Base-by-base conservation (phyloP, 2,329 filamentous ascomycete species). In the Calycina herbarum region DNA sequence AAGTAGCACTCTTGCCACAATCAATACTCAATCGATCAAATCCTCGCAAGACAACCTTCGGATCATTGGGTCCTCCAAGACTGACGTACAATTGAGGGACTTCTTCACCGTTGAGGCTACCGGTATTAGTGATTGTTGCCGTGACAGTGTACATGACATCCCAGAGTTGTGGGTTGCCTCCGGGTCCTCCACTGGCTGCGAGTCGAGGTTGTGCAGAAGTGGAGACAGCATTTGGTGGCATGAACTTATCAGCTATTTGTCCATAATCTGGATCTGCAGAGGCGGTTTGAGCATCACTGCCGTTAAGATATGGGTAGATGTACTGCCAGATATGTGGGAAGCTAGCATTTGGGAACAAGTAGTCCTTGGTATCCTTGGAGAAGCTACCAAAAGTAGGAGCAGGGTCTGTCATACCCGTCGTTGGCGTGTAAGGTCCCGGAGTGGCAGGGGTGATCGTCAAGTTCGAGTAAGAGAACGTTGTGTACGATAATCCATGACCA, bases 401-500 rank as follows among this genome's bases (percentile, higher is more conserved):
- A 0, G 86, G 78, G 45, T 78, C 79, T 0, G 89, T 91, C 72
- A 81, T 76, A 66, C 90, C 91, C 0, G 78, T 81, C 0, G 87
- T 87, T 0, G 90, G 84, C 8, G 72, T 78, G 57, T 74, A 75
- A 27, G 59, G 58, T 35, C 64, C 62, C 40, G 67, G 69, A 33
- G 62, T 67, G 65, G 65, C 62, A 56, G 67, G 71, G 33, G 71
- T 72, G n/a, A 79, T 72, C 59, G 79, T 77, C 71, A 95, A 78
- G 75, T 91, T 81, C n/a, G 89, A 86, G 80, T 93, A 93, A 63
- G 85, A 77, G 74, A 96, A 94, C 2, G 84, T 92, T 0, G 91
- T 93, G 82, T 95, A 96, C 3, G 87, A 91, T 13, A 96, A 81
- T 64, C 93, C 93, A 73, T 85, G 91, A 7, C 92, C 92, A 71